Base-by-base conservation (phyloP, 257 asterid species). In the Craterostigma plantagineum region DNA sequence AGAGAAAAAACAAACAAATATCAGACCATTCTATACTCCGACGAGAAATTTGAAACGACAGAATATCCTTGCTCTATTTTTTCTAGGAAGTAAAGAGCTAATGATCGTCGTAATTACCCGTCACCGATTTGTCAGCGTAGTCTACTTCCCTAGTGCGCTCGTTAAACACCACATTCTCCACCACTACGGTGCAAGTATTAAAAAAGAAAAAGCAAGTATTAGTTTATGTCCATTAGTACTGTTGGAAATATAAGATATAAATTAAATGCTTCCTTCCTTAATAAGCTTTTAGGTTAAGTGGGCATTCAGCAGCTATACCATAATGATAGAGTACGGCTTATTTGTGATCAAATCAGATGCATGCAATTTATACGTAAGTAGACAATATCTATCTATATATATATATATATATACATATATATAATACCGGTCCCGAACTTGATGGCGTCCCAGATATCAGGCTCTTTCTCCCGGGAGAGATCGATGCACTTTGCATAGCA, bases 381-480 rank as follows among this genome's bases (percentile, higher is more conserved):
- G n/a, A n/a, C n/a, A n/a, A n/a, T n/a, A n/a, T n/a, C n/a, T n/a
- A n/a, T n/a, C n/a, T n/a, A n/a, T n/a, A n/a, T n/a, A n/a, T n/a
- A n/a, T n/a, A n/a, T n/a, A n/a, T n/a, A n/a, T n/a, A n/a, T n/a
- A n/a, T n/a, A n/a, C n/a, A n/a, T n/a, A n/a, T n/a, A n/a, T n/a
- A n/a, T n/a, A n/a, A 34, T 7, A 6, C 11, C 11, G 33, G 91
- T 58, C 40, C 93, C 94, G 51, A 81, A 86, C 78, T 76, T 78
- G 51, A 86, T 86, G 37, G 97, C 97, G 18, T 86, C 81, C 92
- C 93, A 86, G 34, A 86, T 86, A 61, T 86, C 97, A 14, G 97
- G 97, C 67, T 86, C 97, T 65, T 78, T 86, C 65, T 86, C 94
- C 57, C 79, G 54, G 0, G 92, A 56, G 58, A 86, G 63, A 63